Evolutionary conservation across 768 basidiomycete species (phyloP).

Genomic region (Lentinus brumalis): DNA sequence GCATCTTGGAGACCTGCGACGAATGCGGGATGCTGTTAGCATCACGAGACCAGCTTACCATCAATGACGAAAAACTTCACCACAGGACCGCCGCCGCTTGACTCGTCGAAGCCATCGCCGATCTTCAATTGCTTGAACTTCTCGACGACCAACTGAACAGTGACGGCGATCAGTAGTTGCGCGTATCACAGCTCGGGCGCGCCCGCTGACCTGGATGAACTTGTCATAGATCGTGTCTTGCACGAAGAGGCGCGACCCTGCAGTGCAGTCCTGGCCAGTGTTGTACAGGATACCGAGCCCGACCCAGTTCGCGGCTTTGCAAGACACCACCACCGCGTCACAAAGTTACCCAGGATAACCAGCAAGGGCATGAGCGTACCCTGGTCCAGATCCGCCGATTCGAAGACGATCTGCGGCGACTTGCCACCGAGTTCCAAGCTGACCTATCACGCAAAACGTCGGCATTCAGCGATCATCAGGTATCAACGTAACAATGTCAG

Average conservation of each 20-base stretch:
- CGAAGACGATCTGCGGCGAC: conserved; percentile 86
- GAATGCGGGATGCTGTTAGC: neutral
- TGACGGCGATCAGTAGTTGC: neutral
- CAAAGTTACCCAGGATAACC: neutral
- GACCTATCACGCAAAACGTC: conserved; percentile 45
- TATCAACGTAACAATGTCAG: neutral
- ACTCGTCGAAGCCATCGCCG: conserved; percentile 80
- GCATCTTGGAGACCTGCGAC: conserved; percentile 71
- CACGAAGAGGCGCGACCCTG: conserved; percentile 87
- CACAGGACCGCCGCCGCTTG: conserved; percentile 79
- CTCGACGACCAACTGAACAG: conserved; percentile 47
- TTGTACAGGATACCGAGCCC: conserved; percentile 87
- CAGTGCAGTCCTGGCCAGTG: conserved; percentile 92
- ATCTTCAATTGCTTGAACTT: conserved; percentile 72
- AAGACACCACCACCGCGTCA: neutral
- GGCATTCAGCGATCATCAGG: neutral
- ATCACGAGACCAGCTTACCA: neutral
- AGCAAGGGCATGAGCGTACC: conserved; percentile 39
- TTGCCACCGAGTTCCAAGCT: conserved; percentile 96
- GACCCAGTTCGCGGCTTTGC: conserved; percentile 75
- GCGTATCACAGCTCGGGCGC: neutral
- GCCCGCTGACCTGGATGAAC: conserved; percentile 51
- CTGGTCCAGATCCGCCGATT: conserved; percentile 89
- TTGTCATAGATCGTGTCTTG: conserved; percentile 88
- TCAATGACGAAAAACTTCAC: conserved; percentile 43